Evolutionary conservation across 768 basidiomycete genomes (phyloP).

Genomic region (Amanita jacksonii): DNA sequence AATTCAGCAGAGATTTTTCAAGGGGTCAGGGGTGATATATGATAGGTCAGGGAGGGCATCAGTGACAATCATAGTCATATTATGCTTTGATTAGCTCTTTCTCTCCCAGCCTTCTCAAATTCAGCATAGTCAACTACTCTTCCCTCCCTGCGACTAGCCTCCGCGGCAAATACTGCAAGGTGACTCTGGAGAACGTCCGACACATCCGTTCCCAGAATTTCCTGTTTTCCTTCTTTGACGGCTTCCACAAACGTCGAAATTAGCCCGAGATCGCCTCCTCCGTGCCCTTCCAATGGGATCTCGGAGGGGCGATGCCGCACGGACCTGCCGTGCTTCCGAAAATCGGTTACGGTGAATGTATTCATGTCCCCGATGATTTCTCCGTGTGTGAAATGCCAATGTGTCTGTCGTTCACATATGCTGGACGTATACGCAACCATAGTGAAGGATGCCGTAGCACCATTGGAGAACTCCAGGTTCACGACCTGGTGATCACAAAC

Average conservation of each 20-base stretch:
- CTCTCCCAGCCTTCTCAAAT: constrained; percentile 48
- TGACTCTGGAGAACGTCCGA: constrained; percentile 69
- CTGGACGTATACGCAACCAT: constrained; percentile 81
- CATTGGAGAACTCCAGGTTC: constrained; percentile 77
- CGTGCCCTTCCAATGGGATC: constrained; percentile 57
- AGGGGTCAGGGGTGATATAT: no score
- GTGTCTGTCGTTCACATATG: constrained; percentile 75
- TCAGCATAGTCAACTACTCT: constrained; percentile 57
- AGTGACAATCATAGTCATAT: neutral
- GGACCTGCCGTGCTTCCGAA: constrained; percentile 43
- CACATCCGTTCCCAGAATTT: constrained; percentile 53
- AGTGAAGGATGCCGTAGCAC: constrained; percentile 77
- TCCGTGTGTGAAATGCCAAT: constrained; percentile 79
- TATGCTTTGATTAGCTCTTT: constrained; percentile 11
- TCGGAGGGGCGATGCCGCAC: constrained; percentile 38
- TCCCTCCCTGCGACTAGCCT: constrained; percentile 63
- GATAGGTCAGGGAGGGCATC: no score
- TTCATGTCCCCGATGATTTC: constrained; percentile 86
- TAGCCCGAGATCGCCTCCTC: constrained; percentile 75
- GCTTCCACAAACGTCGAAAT: constrained; percentile 71
- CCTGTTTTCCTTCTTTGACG: constrained; percentile 55
- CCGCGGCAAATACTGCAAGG: constrained; percentile 82
- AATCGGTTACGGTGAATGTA: constrained; percentile 68
- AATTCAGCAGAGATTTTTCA: no score
- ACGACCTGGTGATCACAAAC: constrained; percentile 91